Conservation (phyloP, 805 yeast genomes). For the Monosporozyma unispora region DNA sequence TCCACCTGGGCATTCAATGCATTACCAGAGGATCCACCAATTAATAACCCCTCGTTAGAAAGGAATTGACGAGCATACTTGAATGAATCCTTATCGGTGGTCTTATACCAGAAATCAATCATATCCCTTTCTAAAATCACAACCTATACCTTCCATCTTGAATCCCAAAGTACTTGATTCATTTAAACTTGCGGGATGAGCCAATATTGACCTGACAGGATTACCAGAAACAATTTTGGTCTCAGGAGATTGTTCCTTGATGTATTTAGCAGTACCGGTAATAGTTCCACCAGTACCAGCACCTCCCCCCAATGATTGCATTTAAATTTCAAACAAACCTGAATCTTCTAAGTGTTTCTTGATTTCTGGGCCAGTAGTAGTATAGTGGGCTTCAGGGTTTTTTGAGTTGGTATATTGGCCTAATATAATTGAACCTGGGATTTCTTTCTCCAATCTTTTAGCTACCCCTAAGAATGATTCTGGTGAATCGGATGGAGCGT, state of each 20-base stretch:
- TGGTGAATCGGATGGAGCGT: constrained; percentile 88
- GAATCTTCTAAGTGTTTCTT: constrained; percentile 58
- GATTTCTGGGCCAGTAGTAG: constrained; percentile 77
- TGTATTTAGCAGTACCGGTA: constrained; percentile 67
- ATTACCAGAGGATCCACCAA: constrained; percentile 85
- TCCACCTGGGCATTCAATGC: constrained; percentile 72
- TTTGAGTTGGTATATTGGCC: constrained; percentile 74
- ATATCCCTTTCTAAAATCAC: constrained; percentile 65
- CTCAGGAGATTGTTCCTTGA: constrained; percentile 60
- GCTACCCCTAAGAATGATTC: constrained; percentile 90
- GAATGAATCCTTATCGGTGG: constrained; percentile 75
- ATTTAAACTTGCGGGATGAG: constrained; percentile 67
- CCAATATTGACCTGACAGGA: constrained; percentile 80
- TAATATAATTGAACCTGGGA: constrained; percentile 73
- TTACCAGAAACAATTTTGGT: constrained; percentile 70
- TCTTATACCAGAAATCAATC: constrained; percentile 77
- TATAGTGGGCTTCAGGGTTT: constrained; percentile 78
- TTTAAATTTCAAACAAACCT: constrained; percentile 44
- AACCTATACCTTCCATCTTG: constrained; percentile 86
- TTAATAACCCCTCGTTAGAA: constrained; percentile 75
- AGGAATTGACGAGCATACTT: constrained; percentile 73
- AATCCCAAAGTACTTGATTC: constrained; percentile 44
- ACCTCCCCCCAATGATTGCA: constrained; percentile 83
- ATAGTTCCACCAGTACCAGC: constrained; percentile 95
- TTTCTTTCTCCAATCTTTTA: constrained; percentile 65